phyloP scores from a whole-genome alignment of 2,329 filamentous ascomycete species.

The Cladosporium sp. region DNA sequence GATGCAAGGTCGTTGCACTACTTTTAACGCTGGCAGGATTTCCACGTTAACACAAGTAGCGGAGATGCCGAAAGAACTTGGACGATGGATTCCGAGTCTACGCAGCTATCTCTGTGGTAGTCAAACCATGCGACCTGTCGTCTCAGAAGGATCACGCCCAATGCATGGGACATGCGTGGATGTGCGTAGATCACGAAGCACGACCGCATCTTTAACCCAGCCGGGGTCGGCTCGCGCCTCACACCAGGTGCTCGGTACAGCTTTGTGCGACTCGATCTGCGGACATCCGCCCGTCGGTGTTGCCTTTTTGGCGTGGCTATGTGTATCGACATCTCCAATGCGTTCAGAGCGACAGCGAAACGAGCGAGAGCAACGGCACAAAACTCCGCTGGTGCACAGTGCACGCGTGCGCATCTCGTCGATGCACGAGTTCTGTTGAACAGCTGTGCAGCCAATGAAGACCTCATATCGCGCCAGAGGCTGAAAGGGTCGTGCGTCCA shows the following conservation, averaged over 20 bases:
- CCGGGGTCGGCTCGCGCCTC: conserved; percentile 6
- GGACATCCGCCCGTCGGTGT: background rate
- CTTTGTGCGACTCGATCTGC: conserved; percentile 4
- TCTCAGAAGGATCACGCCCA: background rate
- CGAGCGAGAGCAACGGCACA: background rate
- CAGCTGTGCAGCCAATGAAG: background rate
- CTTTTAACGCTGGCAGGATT: background rate
- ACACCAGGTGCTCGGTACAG: conserved; percentile 1
- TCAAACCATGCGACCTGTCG: background rate
- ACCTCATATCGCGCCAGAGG: background rate
- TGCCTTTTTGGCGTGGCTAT: background rate
- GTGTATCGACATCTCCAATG: background rate
- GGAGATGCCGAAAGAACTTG: background rate
- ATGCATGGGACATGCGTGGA: conserved; percentile 3
- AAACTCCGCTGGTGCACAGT: background rate
- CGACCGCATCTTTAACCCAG: background rate
- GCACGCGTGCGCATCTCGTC: background rate
- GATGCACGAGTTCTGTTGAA: background rate
- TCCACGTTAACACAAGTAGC: background rate
- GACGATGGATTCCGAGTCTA: too few species aligned
- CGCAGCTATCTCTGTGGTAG: background rate
- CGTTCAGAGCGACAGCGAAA: background rate
- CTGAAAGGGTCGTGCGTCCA: background rate
- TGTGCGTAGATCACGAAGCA: background rate
- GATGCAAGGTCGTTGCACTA: conserved; percentile 1